A percentile compares a stretch with the other conserved stretches of the same genome.
Evolutionary conservation across 2,329 filamentous ascomycete genomes (phyloP).

Genomic region (Hypoxylon sp.): DNA sequence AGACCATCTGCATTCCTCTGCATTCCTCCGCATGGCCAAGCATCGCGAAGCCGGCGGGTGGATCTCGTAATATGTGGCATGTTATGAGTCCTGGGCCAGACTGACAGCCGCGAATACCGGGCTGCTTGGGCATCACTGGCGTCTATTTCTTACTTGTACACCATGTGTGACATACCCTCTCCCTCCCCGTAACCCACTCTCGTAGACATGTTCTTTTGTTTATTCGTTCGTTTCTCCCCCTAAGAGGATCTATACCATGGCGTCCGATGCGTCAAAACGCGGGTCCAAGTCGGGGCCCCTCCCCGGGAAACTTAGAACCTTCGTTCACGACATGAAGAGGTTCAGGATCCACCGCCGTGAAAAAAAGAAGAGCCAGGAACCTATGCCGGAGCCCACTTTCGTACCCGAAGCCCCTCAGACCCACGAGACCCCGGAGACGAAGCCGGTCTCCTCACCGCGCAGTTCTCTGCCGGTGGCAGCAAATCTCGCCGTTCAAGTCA

Average conservation of each 20-base stretch:
- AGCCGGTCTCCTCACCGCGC: slow-evolving; percentile 36
- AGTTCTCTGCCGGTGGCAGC: slow-evolving; percentile 42
- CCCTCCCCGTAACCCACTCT: slow-evolving; percentile 18
- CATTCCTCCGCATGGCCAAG: slow-evolving; percentile 28
- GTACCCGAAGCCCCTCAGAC: slow-evolving; percentile 11
- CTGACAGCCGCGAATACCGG: slow-evolving; percentile 28
- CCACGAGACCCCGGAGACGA: slow-evolving; percentile 29
- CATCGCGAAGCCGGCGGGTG: slow-evolving; percentile 24
- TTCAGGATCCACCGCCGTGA: slow-evolving; percentile 45
- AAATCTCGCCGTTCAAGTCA: slow-evolving; percentile 60
- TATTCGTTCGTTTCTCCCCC: slow-evolving; percentile 24
- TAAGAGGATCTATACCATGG: slow-evolving; percentile 38
- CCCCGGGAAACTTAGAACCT: slow-evolving; percentile 48
- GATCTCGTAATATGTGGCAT: slow-evolving; percentile 41
- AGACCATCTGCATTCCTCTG: slow-evolving; percentile 34
- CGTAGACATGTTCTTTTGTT: slow-evolving; percentile 33
- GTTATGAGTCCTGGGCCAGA: slow-evolving; percentile 36
- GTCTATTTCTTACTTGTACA: slow-evolving; percentile 40
- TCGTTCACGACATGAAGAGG: slow-evolving; percentile 51
- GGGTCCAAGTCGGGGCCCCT: slow-evolving; percentile 44
- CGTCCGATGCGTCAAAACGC: slow-evolving; percentile 35
- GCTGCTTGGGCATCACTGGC: slow-evolving; percentile 35
- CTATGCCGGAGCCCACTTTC: slow-evolving; percentile 25
- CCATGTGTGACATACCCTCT: slow-evolving; percentile 25
- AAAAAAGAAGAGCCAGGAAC: slow-evolving; percentile 39